Evolutionary conservation across 2,329 filamentous ascomycete genomes (phyloP).

Genomic region (Fusarium praegraminearum): DNA sequence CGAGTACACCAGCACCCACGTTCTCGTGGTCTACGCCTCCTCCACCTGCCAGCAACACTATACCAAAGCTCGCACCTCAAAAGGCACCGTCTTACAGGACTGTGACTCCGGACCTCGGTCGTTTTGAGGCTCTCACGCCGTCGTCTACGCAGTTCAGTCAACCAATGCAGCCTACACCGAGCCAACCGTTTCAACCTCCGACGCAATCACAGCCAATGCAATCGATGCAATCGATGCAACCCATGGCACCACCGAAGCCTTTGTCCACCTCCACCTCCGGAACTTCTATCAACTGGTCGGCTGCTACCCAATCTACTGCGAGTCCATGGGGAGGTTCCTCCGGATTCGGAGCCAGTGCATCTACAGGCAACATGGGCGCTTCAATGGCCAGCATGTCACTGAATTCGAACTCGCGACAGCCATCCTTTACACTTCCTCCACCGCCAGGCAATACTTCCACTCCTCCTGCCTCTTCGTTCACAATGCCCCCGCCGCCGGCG

Average conservation of each 20-base stretch:
- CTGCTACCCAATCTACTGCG: slow-evolving; percentile 55
- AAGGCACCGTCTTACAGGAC: slow-evolving; percentile 61
- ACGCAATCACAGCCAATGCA: slow-evolving; percentile 8
- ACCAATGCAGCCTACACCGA: slow-evolving; percentile 63
- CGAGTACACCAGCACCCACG: slow-evolving; percentile 59
- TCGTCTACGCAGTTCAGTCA: slow-evolving; percentile 73
- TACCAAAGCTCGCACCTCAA: slow-evolving; percentile 44
- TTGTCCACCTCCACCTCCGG: slow-evolving; percentile 39
- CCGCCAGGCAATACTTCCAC: slow-evolving; percentile 56
- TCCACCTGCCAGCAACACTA: slow-evolving; percentile 55
- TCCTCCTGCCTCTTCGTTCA: slow-evolving; percentile 57
- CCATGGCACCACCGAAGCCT: slow-evolving; percentile 36
- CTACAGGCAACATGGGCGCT: slow-evolving; percentile 51
- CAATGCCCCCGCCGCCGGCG: slow-evolving; percentile 60
- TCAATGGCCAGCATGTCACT: slow-evolving; percentile 64
- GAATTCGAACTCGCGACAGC: slow-evolving; percentile 55
- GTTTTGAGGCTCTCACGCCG: slow-evolving; percentile 68
- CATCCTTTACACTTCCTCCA: slow-evolving; percentile 70
- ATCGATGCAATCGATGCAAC: slow-evolving; percentile 39
- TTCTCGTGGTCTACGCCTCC: slow-evolving; percentile 76
- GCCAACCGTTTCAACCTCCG: slow-evolving; percentile 48
- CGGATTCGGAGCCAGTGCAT: slow-evolving; percentile 44
- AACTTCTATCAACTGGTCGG: slow-evolving; percentile 65
- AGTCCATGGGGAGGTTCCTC: slow-evolving; percentile 63
- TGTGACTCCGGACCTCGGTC: slow-evolving; percentile 68